Evolutionary conservation across 768 basidiomycete species (phyloP), one percentile per base, ranked within the genome.

Genomic region (Auriscalpium microsporum): DNA sequence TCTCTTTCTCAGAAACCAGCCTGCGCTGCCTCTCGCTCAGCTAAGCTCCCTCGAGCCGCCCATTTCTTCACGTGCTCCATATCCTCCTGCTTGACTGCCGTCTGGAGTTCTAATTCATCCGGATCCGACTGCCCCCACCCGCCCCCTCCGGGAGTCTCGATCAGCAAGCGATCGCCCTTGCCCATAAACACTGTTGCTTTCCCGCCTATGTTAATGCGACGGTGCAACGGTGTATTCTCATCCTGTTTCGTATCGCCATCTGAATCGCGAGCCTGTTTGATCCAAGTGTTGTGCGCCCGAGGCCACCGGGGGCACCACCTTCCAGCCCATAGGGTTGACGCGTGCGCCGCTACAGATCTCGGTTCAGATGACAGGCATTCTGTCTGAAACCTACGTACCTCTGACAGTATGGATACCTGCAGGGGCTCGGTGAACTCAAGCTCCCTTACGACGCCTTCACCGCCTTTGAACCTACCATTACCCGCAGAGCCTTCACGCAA

Each of bases 81-180:
- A 33, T 54, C 67, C 8, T 53, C 64, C 36, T 65, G 69, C 53
- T 73, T 73, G 35, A 21, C 13, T 7, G 17, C n/a, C 10, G 2
- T 42, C 33, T 44, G 35, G 8, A 52, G 19, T 37, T 52, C 58
- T 17, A 17, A 54, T 16, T 56, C 62, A 19, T 28, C 48, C 23
- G 56, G 61, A 0, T 67, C 64, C 8, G 61, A 55, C 8, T 49
- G 36, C 1, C 93, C 93, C 88, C 88, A 95, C 3, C 83, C 94
- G 8, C 94, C 94, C 9, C 86, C 94, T 1, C 94, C 94, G 0
- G 94, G 94, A 0, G 94, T 94, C 71, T 93, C 84, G 49, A 95
- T 82, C 56, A 86, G 62, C 56, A 96, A 67, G 50, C 77, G 74
- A 65, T 96, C 93, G 7, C 91, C 88, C 63, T 90, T 88, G 38